Percentiles rank a stretch among this genome's conserved stretches.
Evolutionary conservation across 192 early-diverging fungal species (phyloP).

Genomic region (Ambispora gerdemannii): DNA sequence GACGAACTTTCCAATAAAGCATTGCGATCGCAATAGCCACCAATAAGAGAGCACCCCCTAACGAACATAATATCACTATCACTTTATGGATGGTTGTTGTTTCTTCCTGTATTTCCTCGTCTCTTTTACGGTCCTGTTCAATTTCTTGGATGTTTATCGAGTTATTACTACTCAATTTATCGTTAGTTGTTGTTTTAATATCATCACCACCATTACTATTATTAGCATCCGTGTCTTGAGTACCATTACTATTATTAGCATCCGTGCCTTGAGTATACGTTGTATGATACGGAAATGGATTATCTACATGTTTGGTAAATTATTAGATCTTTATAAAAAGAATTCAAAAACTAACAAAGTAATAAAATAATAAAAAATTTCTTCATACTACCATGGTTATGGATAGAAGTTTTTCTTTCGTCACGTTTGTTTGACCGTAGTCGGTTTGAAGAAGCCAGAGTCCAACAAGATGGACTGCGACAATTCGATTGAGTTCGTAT

Average conservation of each 20-base stretch:
- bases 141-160: neutral
- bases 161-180: neutral
- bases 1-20: conserved; percentile 21
- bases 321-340: too few relatives aligned
- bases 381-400: neutral
- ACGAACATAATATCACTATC: conserved; percentile 19
- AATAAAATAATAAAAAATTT: too few relatives aligned
- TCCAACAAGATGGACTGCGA: neutral
- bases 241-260: neutral
- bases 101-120: conserved; percentile 16
- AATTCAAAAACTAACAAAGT: too few relatives aligned
- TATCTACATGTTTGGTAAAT: too few relatives aligned
- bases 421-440: neutral
- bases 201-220: neutral
- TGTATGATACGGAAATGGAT: too few relatives aligned
- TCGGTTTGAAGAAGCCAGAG: neutral
- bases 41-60: conserved; percentile 13
- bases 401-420: neutral
- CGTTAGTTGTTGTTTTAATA: neutral
- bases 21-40: conserved; percentile 22
- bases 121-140: neutral
- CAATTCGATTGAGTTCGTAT: neutral
- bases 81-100: conserved; percentile 9
- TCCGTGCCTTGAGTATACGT: neutral
- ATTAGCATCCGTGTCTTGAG: neutral